Evolutionary conservation across 345 rosid species (phyloP), one percentile per base, ranked within the genome.

Genomic region (Syzygium aqueum): DNA sequence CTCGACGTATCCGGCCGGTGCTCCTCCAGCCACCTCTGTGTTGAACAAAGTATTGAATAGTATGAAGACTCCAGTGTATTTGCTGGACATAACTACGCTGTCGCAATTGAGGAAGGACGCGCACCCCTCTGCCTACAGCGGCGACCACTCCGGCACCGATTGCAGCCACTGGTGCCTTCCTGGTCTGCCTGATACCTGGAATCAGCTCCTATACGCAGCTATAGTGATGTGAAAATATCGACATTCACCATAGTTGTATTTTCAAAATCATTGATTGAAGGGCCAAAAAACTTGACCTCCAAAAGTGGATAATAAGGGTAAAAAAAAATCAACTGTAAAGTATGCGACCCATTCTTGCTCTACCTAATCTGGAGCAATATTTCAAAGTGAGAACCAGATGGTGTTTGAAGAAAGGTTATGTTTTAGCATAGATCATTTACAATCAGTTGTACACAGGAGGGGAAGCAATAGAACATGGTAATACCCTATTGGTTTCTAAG

Each of bases 91-190:
- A 77, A 96, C 98, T 8, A 93, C 96, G 17, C 90, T 97, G 30
- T 97, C 99, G 21, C 99, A 97, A 85, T 85, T 97, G 88, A 92
- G 98, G 77, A 97, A 97, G 89, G 99, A 97, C 59, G 99, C 97
- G 8, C 99, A 97, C 87, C 99, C 98, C 16, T 94, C 99, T 7
- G 78, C 93, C 14, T 96, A 95, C 46, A 90, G 94, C 17, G 91
- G 93, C 1, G 91, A 86, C 8, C 88, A 89, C 86, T 91, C 93
- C 0, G 95, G 98, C 86, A 93, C 85, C 0, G 99, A 97, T 82
- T 97, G 99, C 90, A 97, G 99, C 90, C 99, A 97, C 54, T 97
- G 99, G 98, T 95, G 98, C 91, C 97, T 97, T 85, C 98, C 99
- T 37, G 98, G 99, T 56, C 87, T 97, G 91, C 99, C 99, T 1